A percentile compares a stretch with the other conserved stretches of the same genome.
Evolutionary conservation across 345 rosid species (phyloP).

Genomic region (thale cress (Arabidopsis thaliana)): TAIR10.1 NC_003074.8:8193501-8194000

Average conservation of each 20-base stretch:
- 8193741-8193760: not conserved
- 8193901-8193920: too few relatives aligned
- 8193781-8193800: not conserved
- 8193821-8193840: not conserved
- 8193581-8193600: not conserved
- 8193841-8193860: conserved; percentile 1
- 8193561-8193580: not conserved
- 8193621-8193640: not conserved
- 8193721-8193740: not conserved
- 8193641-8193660: not conserved
- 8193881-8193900: too few relatives aligned
- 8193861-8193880: not conserved
- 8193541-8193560: not conserved
- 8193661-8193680: not conserved
- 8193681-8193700: not conserved
- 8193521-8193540: too few relatives aligned
- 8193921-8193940: too few relatives aligned
- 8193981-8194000: too few relatives aligned
- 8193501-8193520: not conserved
- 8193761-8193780: not conserved
- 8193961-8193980: too few relatives aligned
- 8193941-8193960: too few relatives aligned
- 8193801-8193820: not conserved
- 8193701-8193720: not conserved
- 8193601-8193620: not conserved